Evolutionary conservation across 1,139 yeast genomes (phyloP).

Genomic region (Pichia sp.): DNA sequence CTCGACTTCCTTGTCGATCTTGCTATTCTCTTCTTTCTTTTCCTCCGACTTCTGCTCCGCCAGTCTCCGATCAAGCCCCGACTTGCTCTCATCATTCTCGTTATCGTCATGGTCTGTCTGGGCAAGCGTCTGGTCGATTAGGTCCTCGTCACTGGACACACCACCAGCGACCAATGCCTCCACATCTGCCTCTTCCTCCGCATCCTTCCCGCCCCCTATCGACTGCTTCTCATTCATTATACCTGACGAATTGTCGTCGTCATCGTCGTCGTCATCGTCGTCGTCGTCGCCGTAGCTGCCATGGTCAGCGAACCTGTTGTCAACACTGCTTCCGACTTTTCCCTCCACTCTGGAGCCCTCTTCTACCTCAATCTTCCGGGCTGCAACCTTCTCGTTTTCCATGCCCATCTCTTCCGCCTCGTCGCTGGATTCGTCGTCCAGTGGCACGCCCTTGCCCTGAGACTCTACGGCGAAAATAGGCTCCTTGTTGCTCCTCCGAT

Average conservation of each 20-base stretch:
- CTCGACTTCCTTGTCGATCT: slow-evolving; percentile 5
- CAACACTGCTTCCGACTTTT: slow-evolving; percentile 2
- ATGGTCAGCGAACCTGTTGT: not conserved
- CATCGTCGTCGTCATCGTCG: slow-evolving; percentile 6
- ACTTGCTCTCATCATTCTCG: not conserved
- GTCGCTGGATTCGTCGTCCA: slow-evolving; percentile 15
- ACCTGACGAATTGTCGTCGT: not conserved
- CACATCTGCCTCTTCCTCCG: not conserved
- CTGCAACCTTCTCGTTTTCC: too few species aligned
- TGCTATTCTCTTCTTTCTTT: not conserved
- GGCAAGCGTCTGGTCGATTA: slow-evolving; percentile 7
- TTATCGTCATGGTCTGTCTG: not conserved
- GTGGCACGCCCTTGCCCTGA: slow-evolving; percentile 23
- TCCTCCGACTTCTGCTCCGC: not conserved
- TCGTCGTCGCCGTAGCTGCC: not conserved
- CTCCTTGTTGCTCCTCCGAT: slow-evolving; percentile 12
- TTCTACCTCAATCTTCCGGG: too few species aligned
- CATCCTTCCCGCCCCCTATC: not conserved
- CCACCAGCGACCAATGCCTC: not conserved
- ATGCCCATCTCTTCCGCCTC: not conserved
- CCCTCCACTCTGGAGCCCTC: slow-evolving; percentile 8
- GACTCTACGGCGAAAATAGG: slow-evolving; percentile 9
- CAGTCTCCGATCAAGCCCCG: too few species aligned
- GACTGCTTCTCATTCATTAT: slow-evolving; percentile 2
- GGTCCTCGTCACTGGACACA: slow-evolving; percentile 2